Base-by-base conservation (phyloP, 371 early-diverging fungal species). In the Choanephora cucurbitarum region DNA sequence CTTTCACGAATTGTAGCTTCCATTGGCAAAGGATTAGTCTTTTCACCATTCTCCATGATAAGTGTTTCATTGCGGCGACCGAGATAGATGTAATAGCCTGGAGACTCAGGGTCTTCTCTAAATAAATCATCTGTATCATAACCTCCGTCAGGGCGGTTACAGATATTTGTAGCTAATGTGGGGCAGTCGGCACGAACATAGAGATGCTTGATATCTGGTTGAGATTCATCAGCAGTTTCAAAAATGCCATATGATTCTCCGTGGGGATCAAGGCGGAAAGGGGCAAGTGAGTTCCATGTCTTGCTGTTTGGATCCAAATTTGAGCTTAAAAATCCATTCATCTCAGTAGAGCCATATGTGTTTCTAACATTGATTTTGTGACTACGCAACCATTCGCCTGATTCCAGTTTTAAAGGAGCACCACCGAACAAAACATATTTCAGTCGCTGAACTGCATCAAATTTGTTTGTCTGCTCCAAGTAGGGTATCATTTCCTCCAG, bases 381-480 rank as follows among this genome's bases (percentile, higher is more conserved):
- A 11, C 40, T 15, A 1, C 46, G 45, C 14, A 57, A 44, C 61
- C 61, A 62, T 11, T 58, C 45, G 8, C 58, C 57, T 5, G 51
- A 22, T 33, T 56, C 53, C 2, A n/a, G 7, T 18, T 47, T 60
- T 33, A 95, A 71, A 18, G 92, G 86, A 1, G 96, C 95, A 32
- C 93, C 92, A 21, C 94, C 96, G 46, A 80, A 82, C 7, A 95
- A 60, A 40, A 82, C 82, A 67, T 80, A 77, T 5, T 60, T 64
- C 18, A 58, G 58, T 3, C 18, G 18, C 6, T 45, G 50, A 9
- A 66, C 21, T 14, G 47, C 43, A 21, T 45, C 32, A 7, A 49
- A 57, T 15, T 66, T 51, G 3, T 57, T 49, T 0, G 46, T 47
- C 23, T 61, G 52, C 31, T 51, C 44, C 1, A 55, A 15, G 13